Percentiles rank a stretch among this genome's conserved stretches.
Conservation (phyloP, 768 basidiomycete species). For the Panellus pusillus region DNA sequence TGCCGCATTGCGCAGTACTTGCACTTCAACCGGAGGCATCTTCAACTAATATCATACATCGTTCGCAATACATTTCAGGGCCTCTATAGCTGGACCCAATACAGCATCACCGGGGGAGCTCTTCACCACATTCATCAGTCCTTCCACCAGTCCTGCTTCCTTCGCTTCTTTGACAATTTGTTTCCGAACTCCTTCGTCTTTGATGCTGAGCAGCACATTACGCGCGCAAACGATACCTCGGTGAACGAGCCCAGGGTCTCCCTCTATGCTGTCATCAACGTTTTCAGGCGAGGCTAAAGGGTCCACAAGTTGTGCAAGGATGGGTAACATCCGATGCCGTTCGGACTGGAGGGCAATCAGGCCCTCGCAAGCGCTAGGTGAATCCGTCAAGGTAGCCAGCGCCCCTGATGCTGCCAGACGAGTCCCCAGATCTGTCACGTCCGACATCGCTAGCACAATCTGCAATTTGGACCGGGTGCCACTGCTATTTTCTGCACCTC, state of each 20-base stretch:
- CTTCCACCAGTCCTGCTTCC: conserved; percentile 51
- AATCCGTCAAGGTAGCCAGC: conserved; percentile 74
- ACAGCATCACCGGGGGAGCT: conserved; percentile 40
- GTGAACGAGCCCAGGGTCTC: conserved; percentile 67
- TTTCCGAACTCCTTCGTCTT: conserved; percentile 37
- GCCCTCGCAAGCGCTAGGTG: conserved; percentile 56
- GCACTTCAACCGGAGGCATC: neutral
- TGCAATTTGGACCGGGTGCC: conserved; percentile 68
- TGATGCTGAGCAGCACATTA: conserved; percentile 56
- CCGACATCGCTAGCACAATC: conserved; percentile 79
- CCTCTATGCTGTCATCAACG: conserved; percentile 34
- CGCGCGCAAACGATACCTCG: conserved; percentile 75
- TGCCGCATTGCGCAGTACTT: neutral
- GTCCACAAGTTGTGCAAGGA: conserved; percentile 69
- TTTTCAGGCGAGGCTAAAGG: conserved; percentile 41
- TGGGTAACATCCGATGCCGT: conserved; percentile 58
- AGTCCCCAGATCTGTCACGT: conserved; percentile 83
- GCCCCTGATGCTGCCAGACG: conserved; percentile 90
- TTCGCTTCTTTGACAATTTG: conserved; percentile 52
- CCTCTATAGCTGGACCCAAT: conserved; percentile 50
- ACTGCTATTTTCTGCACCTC: conserved; percentile 40
- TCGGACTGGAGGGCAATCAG: conserved; percentile 68
- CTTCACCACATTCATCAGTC: conserved; percentile 52
- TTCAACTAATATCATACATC: neutral
- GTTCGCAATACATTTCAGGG: conserved; percentile 39